Base-by-base conservation (phyloP, 1,139 yeast species). In the Geotrichum citri-aurantii region DNA sequence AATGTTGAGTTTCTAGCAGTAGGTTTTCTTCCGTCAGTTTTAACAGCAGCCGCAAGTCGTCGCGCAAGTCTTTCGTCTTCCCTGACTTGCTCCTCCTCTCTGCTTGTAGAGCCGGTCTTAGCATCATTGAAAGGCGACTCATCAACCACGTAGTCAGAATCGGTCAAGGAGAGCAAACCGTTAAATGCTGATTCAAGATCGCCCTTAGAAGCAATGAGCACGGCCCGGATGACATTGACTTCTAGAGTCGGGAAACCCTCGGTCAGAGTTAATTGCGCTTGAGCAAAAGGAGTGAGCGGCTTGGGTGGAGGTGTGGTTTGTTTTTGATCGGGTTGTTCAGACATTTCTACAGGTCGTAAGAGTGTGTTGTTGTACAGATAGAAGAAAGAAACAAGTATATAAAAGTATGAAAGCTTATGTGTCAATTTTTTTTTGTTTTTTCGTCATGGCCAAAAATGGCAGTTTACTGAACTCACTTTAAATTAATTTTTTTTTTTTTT, bases 51-150 rank as follows among this genome's bases (percentile, higher is more conserved):
- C 5, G 44, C 44, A 66, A 93, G 77, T 68, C 81, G 79, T 63
- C 95, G 81, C 1, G 98, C 98, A 65, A 91, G 77, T 29, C 82
- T 75, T 71, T 90, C 98, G 71, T 92, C 99, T 59, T 86, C 86
- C 62, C 82, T 82, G 59, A 83, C 67, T 69, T 84, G 88, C 26
- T 73, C 67, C 55, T 27, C 21, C 17, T 27, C 37, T n/a, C 52
- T 10, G 24, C 51, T 62, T 55, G 3, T 62, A 24, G n/a, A 8
- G 53, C 19, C 33, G 19, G 65, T 11, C 73, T 71, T 42, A 8
- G 55, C 44, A 44, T 42, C 24, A 19, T 52, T 44, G 50, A 21
- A 11, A 59, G 31, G 50, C 19, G 57, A 48, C 33, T 57, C 59
- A 17, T 84, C 86, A 17, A 90, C 85, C 65, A 79, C 80, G 68